Base-by-base conservation (phyloP, 768 basidiomycete species). In the Phlebiopsis flavidoalba region DNA sequence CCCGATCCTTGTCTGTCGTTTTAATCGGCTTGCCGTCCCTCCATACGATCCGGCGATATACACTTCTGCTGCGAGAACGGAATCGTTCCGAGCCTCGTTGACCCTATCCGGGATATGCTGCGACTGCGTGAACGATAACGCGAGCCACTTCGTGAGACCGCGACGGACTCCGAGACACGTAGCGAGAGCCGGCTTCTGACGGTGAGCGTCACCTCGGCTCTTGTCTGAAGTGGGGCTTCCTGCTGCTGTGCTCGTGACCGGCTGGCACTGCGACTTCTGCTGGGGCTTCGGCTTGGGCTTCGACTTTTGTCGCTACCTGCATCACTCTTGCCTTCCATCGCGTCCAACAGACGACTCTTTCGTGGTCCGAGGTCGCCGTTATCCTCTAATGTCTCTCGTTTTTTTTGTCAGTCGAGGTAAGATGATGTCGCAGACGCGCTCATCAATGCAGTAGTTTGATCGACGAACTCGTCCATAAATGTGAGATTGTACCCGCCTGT, bases 351-450 rank as follows among this genome's bases (percentile, higher is more conserved):
- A 49, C 89, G 84, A 72, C 92, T 94, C 72, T 90, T 85, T 15
- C 96, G 79, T 3, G 91, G 89, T 0, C 87, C 87, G 22, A 99
- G 80, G 8, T 98, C 95, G 47, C 91, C 89, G 19, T 86, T 91
- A 70, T 99, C 96, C 76, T 98, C 97, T 24, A 98, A 76, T 2
- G 91, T 86, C 56, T 86, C 82, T 21, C 97, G 83, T 76, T 91
- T 94, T 8, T 76, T 91, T 94, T 8, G 86, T 83, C 63, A 98
- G 74, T 53, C 97, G 87, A 15, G 97, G 97, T 49, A 99, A 76
- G 67, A 98, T 98, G 67, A 93, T 91, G 75, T 98, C 97, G 73
- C 96, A 98, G 5, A 94, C 95, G 60, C 95, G 83, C 62, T 98
- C 97, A 70, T 96, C 89, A n/a, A 5, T 81, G 84, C 35, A 98